Evolutionary conservation across 139 green algal species (phyloP).

Genomic region (Closterium sp.): DNA sequence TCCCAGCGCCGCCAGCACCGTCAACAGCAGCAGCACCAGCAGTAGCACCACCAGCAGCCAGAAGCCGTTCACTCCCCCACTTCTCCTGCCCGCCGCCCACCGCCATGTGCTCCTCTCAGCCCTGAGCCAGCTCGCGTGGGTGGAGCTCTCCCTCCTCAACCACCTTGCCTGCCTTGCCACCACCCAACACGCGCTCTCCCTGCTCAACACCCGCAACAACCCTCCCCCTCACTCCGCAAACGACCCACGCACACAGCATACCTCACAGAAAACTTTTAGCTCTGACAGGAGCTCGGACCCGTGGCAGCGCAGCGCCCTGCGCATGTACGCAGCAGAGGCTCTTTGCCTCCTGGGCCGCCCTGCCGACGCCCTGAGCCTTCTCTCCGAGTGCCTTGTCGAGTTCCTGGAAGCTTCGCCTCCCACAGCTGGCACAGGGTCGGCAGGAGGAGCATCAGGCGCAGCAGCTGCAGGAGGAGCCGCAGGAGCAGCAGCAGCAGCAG

Average conservation of each 20-base stretch:
- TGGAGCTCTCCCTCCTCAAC: background rate
- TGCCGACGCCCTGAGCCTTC: background rate
- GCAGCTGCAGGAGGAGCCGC: background rate
- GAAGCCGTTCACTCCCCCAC: background rate
- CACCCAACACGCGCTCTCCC: background rate
- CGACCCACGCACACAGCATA: too few species aligned
- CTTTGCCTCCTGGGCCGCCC: background rate
- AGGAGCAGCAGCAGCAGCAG: background rate
- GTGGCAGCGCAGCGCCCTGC: background rate
- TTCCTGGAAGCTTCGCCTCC: background rate
- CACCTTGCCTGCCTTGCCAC: background rate
- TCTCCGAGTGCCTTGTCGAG: background rate
- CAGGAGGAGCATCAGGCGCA: too few species aligned
- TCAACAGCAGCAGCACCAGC: background rate
- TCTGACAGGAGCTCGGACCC: background rate
- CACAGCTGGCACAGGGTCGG: too few species aligned
- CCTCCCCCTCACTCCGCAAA: background rate
- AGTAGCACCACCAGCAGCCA: background rate
- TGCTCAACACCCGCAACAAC: background rate
- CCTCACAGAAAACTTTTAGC: background rate
- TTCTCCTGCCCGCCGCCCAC: background rate
- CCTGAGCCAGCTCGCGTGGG: background rate
- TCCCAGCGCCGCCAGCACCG: background rate
- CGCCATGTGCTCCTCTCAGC: background rate
- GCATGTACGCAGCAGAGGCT: background rate